Conservation (phyloP, 768 basidiomycete species). For the Psilocybe sp. region DNA sequence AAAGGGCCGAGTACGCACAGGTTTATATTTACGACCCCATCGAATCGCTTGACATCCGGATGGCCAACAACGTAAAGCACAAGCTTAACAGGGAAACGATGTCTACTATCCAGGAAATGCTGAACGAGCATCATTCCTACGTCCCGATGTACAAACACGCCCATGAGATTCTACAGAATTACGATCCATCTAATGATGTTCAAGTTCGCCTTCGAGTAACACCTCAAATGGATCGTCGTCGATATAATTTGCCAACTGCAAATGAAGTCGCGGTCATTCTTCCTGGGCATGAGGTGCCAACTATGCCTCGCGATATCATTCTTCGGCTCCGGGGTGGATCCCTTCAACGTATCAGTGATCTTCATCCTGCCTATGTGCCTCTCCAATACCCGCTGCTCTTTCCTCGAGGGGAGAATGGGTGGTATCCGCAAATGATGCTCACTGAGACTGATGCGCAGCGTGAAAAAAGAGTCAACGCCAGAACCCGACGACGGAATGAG, state of each 20-base stretch:
- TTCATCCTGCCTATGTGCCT: constrained; percentile 18
- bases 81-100: constrained; percentile 16
- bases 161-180: constrained; percentile 25
- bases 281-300: constrained; percentile 30
- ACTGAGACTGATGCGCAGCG: constrained; percentile 16
- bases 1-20: neutral
- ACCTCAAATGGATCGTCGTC: constrained; percentile 24
- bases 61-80: constrained; percentile 12
- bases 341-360: constrained; percentile 18
- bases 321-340: constrained; percentile 9
- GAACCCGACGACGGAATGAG: neutral
- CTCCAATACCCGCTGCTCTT: constrained; percentile 22
- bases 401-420: constrained; percentile 12
- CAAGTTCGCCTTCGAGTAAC: constrained; percentile 13
- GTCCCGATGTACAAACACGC: constrained; percentile 28
- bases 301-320: constrained; percentile 1
- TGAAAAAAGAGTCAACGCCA: constrained; percentile 20
- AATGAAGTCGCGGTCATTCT: constrained; percentile 34
- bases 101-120: constrained; percentile 20
- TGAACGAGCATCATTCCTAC: constrained; percentile 21
- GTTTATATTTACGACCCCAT: constrained; percentile 3
- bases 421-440: constrained; percentile 28
- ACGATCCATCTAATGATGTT: constrained; percentile 11
- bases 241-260: constrained; percentile 41
- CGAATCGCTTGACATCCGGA: constrained; percentile 9